These are phyloP conservation scores for Oenanthe javanica DNA, from an alignment of 140 eudicot genomes.

Conservation along the genomic window DNA sequence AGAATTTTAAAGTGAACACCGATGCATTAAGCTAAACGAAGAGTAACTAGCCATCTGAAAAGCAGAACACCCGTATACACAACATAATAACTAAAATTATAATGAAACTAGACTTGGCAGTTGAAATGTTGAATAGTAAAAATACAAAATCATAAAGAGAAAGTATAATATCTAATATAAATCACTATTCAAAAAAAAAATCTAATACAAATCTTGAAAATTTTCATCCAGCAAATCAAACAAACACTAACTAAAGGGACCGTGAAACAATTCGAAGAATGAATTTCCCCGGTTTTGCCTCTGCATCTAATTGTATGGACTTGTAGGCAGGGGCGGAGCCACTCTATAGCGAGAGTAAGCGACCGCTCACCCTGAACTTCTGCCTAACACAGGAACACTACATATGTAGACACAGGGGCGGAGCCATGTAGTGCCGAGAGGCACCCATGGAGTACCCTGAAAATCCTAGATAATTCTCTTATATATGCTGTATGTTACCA, in stretches of 20 bases:
- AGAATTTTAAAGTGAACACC: not conserved
- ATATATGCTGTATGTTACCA: too few relatives aligned
- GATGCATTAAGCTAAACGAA: not conserved
- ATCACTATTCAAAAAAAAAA: not conserved
- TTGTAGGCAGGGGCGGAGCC: not conserved
- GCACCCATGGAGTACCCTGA: too few relatives aligned
- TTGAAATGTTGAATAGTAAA: not conserved
- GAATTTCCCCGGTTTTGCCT: not conserved
- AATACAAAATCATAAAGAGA: not conserved
- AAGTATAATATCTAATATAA: not conserved
- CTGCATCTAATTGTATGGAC: not conserved
- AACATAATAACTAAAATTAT: not conserved
- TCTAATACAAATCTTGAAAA: not conserved
- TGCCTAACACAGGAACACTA: too few relatives aligned
- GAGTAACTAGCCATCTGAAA: not conserved
- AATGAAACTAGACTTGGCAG: not conserved
- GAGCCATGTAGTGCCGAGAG: too few relatives aligned
- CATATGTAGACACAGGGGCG: too few relatives aligned
- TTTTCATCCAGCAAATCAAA: not conserved
- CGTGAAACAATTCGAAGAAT: not conserved
- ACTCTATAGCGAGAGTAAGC: too few relatives aligned
- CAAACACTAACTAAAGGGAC: not conserved
- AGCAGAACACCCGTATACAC: not conserved
- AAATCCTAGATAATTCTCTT: too few relatives aligned
- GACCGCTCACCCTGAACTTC: too few relatives aligned